Evolutionary conservation across 75 land plant genomes (phyloP).

Genomic region (Picea glauca): DNA sequence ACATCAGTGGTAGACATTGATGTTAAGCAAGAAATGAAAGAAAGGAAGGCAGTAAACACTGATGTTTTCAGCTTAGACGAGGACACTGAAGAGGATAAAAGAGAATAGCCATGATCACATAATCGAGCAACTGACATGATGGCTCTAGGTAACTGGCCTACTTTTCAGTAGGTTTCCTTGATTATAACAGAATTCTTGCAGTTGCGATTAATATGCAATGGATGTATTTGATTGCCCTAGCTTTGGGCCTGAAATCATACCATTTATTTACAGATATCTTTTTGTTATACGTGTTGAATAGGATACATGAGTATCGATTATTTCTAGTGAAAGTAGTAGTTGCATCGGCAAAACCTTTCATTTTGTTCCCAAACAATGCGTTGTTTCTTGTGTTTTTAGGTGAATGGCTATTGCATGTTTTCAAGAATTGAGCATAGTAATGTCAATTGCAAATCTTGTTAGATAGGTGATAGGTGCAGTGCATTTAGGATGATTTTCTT

Average conservation of each 20-base stretch:
- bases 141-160: background rate
- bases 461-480: background rate
- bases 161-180: slow-evolving; percentile 1
- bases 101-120: slow-evolving; percentile 26
- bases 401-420: background rate
- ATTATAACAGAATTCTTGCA: slow-evolving; percentile 1
- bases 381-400: background rate
- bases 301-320: background rate
- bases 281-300: background rate
- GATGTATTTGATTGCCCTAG: slow-evolving; percentile 4
- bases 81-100: slow-evolving; percentile 65
- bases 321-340: slow-evolving; percentile 1
- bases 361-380: background rate
- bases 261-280: slow-evolving; percentile 1
- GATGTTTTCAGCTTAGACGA: slow-evolving; percentile 15
- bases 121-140: background rate
- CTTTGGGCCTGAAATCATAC: background rate
- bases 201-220: background rate
- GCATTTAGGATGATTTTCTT: background rate
- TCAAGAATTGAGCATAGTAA: background rate
- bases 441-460: background rate
- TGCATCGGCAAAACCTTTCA: background rate
- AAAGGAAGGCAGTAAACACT: slow-evolving; percentile 9
- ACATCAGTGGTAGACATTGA: background rate
- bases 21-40: slow-evolving; percentile 10